Base-by-base conservation (phyloP, 2,329 filamentous ascomycete genomes). In the Hawksworthiomyces lignivorus region DNA sequence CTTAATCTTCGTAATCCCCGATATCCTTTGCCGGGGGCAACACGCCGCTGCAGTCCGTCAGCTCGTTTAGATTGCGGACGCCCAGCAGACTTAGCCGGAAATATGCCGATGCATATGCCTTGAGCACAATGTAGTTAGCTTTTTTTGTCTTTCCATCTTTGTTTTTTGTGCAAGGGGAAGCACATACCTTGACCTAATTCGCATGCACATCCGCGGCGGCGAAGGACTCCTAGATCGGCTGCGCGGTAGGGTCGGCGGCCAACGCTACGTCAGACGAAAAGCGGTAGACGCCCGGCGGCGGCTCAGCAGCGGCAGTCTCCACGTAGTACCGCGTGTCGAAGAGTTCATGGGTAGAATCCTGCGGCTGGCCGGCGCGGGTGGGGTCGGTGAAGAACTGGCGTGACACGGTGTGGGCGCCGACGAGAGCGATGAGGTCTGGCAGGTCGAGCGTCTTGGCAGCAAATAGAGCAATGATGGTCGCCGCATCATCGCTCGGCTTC, bases 81-180 rank as follows among this genome's bases (percentile, higher is more conserved):
- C 73, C 74, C 10, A 78, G 64, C 4, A 77, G 57, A 22, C 67
- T 72, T 28, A 78, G 60, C n/a, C 73, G 69, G 29, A 74, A 62
- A 48, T 77, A 77, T 17, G 70, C 72, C 26, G 62, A 59, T 2
- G 72, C 64, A 43, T 73, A 77, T 34, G 69, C 70, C 48, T 57
- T 30, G 5, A n/a, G 5, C n/a, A n/a, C n/a, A n/a, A n/a, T n/a
- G n/a, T 14, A 5, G 20, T 33, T 39, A 33, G 33, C 7, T 26
- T 26, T n/a, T n/a, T n/a, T n/a, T n/a, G n/a, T n/a, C n/a, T n/a
- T n/a, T n/a, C n/a, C n/a, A n/a, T n/a, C n/a, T n/a, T n/a, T n/a
- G n/a, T n/a, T n/a, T n/a, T n/a, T n/a, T n/a, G n/a, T n/a, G n/a
- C n/a, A n/a, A n/a, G n/a, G n/a, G n/a, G 11, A 43, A 49, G 1